Percentiles rank a stretch among this genome's conserved stretches.
Evolutionary conservation across 2,329 filamentous ascomycete genomes (phyloP).

Genomic region (Scedosporium apiospermum): DNA sequence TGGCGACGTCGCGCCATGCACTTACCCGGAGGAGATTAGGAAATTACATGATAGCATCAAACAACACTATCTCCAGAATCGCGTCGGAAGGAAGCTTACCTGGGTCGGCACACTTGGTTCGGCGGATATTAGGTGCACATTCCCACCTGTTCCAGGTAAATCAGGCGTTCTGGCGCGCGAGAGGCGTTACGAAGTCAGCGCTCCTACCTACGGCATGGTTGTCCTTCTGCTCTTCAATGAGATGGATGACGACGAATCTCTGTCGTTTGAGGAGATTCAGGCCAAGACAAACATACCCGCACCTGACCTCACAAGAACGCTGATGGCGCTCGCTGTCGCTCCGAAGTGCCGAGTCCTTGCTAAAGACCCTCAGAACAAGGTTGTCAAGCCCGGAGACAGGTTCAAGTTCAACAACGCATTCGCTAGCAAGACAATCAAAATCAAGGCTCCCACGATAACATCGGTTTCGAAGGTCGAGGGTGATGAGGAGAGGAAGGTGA

Average conservation of each 20-base stretch:
- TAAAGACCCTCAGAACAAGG: conserved; percentile 73
- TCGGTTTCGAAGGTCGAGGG: conserved; percentile 79
- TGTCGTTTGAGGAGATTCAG: conserved; percentile 70
- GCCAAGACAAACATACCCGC: conserved; percentile 69
- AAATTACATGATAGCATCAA: conserved; percentile 76
- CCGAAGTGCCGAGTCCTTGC: conserved; percentile 73
- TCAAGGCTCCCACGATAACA: conserved; percentile 81
- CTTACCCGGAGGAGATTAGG: conserved; percentile 66
- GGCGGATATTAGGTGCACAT: conserved; percentile 74
- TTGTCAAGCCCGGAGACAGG: conserved; percentile 63
- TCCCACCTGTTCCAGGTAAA: conserved; percentile 65
- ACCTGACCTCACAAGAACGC: conserved; percentile 62
- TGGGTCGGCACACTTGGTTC: conserved; percentile 68
- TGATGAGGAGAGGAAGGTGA: conserved; percentile 56
- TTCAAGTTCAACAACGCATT: conserved; percentile 81
- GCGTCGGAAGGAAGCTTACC: conserved; percentile 78
- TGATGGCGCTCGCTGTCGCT: conserved; percentile 74
- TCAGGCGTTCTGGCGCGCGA: conserved; percentile 51
- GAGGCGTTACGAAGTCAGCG: conserved; percentile 79
- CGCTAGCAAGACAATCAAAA: conserved; percentile 71
- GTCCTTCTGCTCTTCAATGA: conserved; percentile 87
- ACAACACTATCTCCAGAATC: conserved; percentile 76
- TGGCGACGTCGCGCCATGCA: conserved; percentile 37
- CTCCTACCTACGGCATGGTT: conserved; percentile 87
- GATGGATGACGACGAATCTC: conserved; percentile 38